Base-by-base conservation (phyloP, 371 early-diverging fungal genomes). In the Rhizopus arrhizus region DNA sequence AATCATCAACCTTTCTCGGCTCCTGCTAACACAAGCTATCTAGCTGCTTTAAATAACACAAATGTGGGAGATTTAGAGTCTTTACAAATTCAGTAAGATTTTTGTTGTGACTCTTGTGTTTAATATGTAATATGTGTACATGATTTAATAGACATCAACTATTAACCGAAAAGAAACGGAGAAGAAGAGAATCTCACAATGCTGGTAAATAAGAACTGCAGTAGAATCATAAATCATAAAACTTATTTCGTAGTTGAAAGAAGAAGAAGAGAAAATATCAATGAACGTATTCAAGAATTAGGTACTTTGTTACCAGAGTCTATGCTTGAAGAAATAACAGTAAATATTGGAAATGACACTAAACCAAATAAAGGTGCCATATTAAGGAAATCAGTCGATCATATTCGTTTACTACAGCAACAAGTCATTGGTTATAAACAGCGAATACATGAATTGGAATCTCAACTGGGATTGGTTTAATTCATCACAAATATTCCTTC, bases 261-360 rank as follows among this genome's bases (percentile, higher is more conserved):
- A 57, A 86, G 98, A 48, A 83, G 98, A 50, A 86, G 98, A 40
- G 98, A 98, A 68, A 94, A 95, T 75, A 98, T 98, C 77, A 98
- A 98, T 73, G 97, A 97, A 66, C 91, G 92, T 64, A 98, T 98
- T 62, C 92, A 95, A 66, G 97, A 96, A 73, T 79, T 98, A 53
- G 85, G 87, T n/a, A 83, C 82, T 5, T 75, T 98, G 59, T 74
- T 98, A 36, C 98, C 98, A 29, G 89, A 86, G 36, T 49, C 68
- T 38, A 85, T 85, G 73, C 68, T 82, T 42, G 92, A 89, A 56
- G 76, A 74, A 34, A 74, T 77, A 56, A 84, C 78, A 58, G 61
- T 48, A 11, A 57, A 62, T 56, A 69, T 62, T n/a, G 82, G 77
- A 59, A 59, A 59, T 22, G 59, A 59, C 47, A 68, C 56, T 47